Evolutionary conservation across 2,329 filamentous ascomycete genomes (phyloP).

Genomic region (Cyphellophora europaea): DNA sequence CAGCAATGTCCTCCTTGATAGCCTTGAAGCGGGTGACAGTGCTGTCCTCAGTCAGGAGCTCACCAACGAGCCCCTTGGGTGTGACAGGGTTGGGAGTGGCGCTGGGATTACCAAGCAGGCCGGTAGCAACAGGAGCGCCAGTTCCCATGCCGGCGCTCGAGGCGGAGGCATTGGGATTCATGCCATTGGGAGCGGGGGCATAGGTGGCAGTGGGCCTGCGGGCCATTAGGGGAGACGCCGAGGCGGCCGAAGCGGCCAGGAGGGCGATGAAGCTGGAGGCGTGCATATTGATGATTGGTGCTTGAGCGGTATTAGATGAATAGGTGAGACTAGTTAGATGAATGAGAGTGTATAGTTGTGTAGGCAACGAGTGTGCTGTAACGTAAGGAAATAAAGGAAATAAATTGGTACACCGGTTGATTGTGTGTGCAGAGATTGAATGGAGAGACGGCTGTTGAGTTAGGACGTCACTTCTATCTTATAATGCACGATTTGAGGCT

Average conservation of each 20-base stretch:
- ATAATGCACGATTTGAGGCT: too few species aligned
- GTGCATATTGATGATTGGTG: not conserved
- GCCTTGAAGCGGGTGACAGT: conserved; percentile 14
- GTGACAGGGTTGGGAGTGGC: conserved; percentile 14
- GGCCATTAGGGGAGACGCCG: conserved; percentile 10
- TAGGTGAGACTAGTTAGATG: not conserved
- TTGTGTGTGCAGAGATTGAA: too few species aligned
- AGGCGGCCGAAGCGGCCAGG: conserved; percentile 9
- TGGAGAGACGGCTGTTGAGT: too few species aligned
- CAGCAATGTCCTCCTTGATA: conserved; percentile 11
- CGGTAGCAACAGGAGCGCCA: conserved; percentile 2
- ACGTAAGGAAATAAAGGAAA: conserved; percentile 1
- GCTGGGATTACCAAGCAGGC: conserved; percentile 9
- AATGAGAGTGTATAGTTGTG: not conserved
- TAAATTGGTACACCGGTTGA: too few species aligned
- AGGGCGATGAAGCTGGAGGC: conserved; percentile 8
- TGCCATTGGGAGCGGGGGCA: conserved; percentile 2
- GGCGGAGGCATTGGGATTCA: not conserved
- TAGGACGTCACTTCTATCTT: too few species aligned
- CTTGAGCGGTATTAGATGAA: not conserved
- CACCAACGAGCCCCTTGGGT: conserved; percentile 12
- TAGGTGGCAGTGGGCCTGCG: not conserved
- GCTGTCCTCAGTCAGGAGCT: conserved; percentile 16
- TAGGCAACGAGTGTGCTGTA: not conserved
- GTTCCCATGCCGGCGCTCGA: not conserved